These are phyloP conservation scores for Hymenotorrendiella dingleyae DNA, from an alignment of 2,329 filamentous ascomycete species.

Conservation along the genomic window DNA sequence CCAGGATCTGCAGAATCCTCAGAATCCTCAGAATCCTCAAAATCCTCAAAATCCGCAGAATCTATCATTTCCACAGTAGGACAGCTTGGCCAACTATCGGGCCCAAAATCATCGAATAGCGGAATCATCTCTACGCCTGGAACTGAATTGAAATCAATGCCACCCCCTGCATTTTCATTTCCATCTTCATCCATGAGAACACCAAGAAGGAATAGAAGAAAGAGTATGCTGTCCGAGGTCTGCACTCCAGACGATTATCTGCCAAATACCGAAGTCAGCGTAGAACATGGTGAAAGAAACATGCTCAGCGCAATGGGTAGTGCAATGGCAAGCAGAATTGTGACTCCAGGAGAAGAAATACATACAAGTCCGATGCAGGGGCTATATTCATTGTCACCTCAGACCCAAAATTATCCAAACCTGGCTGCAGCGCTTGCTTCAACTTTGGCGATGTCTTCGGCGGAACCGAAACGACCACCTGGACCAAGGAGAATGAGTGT, in stretches of 20 bases:
- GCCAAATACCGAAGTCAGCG: not conserved
- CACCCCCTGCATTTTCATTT: slow-evolving; percentile 2
- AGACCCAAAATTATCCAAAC: too few relatives aligned
- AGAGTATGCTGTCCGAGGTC: slow-evolving; percentile 26
- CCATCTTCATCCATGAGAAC: slow-evolving; percentile 12
- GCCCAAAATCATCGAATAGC: not conserved
- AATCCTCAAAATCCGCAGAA: too few relatives aligned
- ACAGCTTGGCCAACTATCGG: not conserved
- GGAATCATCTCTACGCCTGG: not conserved
- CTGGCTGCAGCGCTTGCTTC: too few relatives aligned
- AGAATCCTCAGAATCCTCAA: not conserved
- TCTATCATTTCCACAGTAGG: not conserved
- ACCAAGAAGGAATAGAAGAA: slow-evolving; percentile 12
- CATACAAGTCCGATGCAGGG: too few relatives aligned
- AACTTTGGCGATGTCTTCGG: too few relatives aligned
- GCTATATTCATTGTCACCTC: too few relatives aligned
- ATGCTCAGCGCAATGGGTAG: slow-evolving; percentile 14
- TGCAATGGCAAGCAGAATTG: slow-evolving; percentile 10
- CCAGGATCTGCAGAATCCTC: slow-evolving; percentile 1
- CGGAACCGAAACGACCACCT: too few relatives aligned
- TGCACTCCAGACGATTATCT: slow-evolving; percentile 19
- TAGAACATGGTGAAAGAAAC: slow-evolving; percentile 7
- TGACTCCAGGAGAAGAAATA: slow-evolving; percentile 15
- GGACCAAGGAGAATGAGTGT: slow-evolving; percentile 22
- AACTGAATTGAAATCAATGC: slow-evolving; percentile 3